phyloP scores from a whole-genome alignment of 305 asterid species.

The Fraxinus dipetala region DNA sequence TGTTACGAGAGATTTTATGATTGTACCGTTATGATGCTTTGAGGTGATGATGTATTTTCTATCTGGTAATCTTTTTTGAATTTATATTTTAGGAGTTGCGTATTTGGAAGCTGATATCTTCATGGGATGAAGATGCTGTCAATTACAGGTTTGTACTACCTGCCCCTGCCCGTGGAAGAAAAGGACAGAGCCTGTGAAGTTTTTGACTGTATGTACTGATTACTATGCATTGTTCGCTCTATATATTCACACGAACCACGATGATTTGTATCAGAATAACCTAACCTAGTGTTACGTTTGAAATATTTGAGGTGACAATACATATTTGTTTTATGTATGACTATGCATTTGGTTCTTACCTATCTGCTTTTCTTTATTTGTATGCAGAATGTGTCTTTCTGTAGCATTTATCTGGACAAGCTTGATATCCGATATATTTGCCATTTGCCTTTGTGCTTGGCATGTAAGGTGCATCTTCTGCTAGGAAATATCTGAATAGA shows the following conservation, averaged over 20 bases:
- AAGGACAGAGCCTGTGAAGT: not conserved
- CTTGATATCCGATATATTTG: slow-evolving; percentile 37
- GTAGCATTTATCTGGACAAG: slow-evolving; percentile 30
- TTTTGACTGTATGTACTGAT: not conserved
- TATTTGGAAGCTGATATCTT: not conserved
- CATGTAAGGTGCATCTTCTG: slow-evolving; percentile 46
- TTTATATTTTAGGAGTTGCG: not conserved
- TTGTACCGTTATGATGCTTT: not conserved
- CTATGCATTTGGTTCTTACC: slow-evolving; percentile 29
- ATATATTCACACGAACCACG: not conserved
- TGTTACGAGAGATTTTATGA: not conserved
- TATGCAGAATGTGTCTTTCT: slow-evolving; percentile 45
- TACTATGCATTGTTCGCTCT: not conserved
- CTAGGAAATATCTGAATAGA: slow-evolving; percentile 39
- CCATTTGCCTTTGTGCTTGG: slow-evolving; percentile 44
- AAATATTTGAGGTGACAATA: not conserved
- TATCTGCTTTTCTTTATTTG: slow-evolving; percentile 26
- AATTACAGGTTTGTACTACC: not conserved
- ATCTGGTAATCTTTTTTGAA: not conserved
- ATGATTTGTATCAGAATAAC: not conserved
- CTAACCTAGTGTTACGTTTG: not conserved
- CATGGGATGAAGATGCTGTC: slow-evolving; percentile 9
- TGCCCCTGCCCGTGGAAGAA: slow-evolving; percentile 3
- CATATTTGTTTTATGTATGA: not conserved
- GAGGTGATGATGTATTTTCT: not conserved